A percentile compares a stretch with the other conserved stretches of the same genome.
Conservation (phyloP, 257 asterid species). For the Rubia yunnanensis region DNA sequence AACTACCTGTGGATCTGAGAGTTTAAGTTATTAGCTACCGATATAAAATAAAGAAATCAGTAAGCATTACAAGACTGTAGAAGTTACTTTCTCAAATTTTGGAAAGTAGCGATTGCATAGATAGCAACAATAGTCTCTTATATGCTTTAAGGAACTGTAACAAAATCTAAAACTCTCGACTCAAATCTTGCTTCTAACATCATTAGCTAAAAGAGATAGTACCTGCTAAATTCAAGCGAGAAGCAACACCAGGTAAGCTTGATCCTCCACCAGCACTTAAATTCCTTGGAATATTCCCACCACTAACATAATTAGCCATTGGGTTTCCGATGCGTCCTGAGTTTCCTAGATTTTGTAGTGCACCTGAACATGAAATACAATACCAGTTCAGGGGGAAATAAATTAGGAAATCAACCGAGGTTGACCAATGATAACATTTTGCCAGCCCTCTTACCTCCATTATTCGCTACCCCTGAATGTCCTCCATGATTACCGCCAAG, state of each 20-base stretch:
- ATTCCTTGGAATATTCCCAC: constrained; percentile 56
- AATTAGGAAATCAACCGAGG: background rate
- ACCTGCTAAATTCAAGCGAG: constrained; percentile 69
- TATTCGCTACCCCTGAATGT: constrained; percentile 60
- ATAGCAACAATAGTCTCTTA: background rate
- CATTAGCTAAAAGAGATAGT: background rate
- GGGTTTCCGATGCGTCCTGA: constrained; percentile 58
- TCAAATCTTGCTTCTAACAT: background rate
- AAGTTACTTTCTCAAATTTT: background rate
- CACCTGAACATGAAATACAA: constrained; percentile 47
- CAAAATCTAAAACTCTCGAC: background rate
- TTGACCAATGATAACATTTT: background rate
- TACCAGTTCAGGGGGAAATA: constrained; percentile 15
- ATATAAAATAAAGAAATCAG: background rate
- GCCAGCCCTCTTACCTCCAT: constrained; percentile 52
- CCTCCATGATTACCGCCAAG: constrained; percentile 71
- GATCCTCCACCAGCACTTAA: constrained; percentile 54
- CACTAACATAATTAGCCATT: constrained; percentile 55
- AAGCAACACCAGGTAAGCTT: constrained; percentile 58
- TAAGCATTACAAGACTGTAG: background rate
- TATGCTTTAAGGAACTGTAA: background rate
- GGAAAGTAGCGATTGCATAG: background rate
- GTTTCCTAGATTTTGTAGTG: constrained; percentile 58
- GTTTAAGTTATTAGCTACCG: constrained; percentile 17
- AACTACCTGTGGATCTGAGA: constrained; percentile 83